Base-by-base conservation (phyloP, 495 filamentous ascomycete genomes). In the Acidiella bohemica region DNA sequence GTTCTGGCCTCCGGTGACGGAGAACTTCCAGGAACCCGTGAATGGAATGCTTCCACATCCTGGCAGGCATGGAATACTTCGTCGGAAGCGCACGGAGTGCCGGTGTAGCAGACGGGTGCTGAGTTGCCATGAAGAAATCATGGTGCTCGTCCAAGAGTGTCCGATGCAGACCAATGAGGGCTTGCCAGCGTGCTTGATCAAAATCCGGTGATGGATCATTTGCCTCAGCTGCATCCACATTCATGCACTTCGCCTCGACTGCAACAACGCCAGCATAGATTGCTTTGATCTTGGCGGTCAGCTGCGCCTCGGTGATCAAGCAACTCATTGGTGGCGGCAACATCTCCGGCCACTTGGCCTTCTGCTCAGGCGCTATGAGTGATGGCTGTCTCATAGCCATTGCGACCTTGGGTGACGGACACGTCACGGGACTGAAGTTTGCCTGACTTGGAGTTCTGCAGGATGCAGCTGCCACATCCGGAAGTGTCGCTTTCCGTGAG, bases 21-120 rank as follows among this genome's bases (percentile, higher is more conserved):
- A 92, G 53, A 1, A 87, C 54, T 44, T 87, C 83, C 4, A 92
- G 59, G 49, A 84, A 84, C 2, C 72, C 71, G 41, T 87, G 77
- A 20, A 93, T 87, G 0, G 77, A 82, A 53, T 87, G 76, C 11
- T 78, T 67, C 84, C 84, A 90, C 76, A 93, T 83, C 2, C 83
- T 61, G 3, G 78, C 78, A 0, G 84, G 81, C 80, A 92, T 86
- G 1, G 69, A 70, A 42, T 86, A 84, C 42, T 81, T 80, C 6
- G 70, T 63, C 0, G 82, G 73, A 1, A 86, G 48, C 4, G 63
- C 56, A 36, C 68, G 53, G 1, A 87, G 44, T 2, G 70, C 68
- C 0, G 63, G 63, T 33, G 63, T 75, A 0, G 81, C 78, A 0
- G 71, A 71, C 0, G 80, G 81, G 47, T 88, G 80, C 42, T 86